Evolutionary conservation across 2,329 filamentous ascomycete genomes (phyloP).

Genomic region (Emergomyces orientalis): DNA sequence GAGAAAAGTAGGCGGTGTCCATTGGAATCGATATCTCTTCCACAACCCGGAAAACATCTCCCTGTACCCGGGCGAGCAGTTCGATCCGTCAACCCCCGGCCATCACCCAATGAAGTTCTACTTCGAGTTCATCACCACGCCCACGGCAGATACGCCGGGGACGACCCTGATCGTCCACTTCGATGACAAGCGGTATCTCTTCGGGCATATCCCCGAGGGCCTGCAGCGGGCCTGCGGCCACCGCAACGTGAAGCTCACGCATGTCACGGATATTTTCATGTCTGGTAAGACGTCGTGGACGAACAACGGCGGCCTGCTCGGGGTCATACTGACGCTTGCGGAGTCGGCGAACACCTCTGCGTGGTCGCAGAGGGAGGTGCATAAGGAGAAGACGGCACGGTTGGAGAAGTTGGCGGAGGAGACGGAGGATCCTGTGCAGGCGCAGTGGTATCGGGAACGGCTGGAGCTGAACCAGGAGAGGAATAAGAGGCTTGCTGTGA

Average conservation of each 20-base stretch:
- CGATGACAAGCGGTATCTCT: constrained; percentile 71
- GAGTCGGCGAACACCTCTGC: constrained; percentile 49
- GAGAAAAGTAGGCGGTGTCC: neutral
- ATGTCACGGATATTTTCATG: constrained; percentile 70
- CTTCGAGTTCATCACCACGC: constrained; percentile 68
- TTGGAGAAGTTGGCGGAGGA: constrained; percentile 9
- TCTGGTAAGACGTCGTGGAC: constrained; percentile 68
- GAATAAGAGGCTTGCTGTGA: constrained; percentile 10
- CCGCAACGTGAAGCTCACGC: constrained; percentile 54
- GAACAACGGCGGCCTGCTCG: constrained; percentile 70
- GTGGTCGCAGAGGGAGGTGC: constrained; percentile 36
- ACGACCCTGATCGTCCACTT: constrained; percentile 70
- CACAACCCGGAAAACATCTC: constrained; percentile 13
- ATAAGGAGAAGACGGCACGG: constrained; percentile 30
- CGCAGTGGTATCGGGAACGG: constrained; percentile 20
- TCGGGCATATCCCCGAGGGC: constrained; percentile 76
- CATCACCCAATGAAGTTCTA: constrained; percentile 55
- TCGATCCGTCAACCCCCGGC: neutral
- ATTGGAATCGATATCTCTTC: neutral
- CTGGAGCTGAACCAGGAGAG: constrained; percentile 16
- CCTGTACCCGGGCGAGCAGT: constrained; percentile 10
- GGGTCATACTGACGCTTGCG: constrained; percentile 74
- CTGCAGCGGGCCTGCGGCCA: constrained; percentile 68
- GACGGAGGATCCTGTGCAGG: constrained; percentile 30
- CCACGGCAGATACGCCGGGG: constrained; percentile 80